Percentiles rank a stretch among this genome's conserved stretches.
phyloP scores from a whole-genome alignment of 2,329 filamentous ascomycete species.

The Epichloe hybrida region DNA sequence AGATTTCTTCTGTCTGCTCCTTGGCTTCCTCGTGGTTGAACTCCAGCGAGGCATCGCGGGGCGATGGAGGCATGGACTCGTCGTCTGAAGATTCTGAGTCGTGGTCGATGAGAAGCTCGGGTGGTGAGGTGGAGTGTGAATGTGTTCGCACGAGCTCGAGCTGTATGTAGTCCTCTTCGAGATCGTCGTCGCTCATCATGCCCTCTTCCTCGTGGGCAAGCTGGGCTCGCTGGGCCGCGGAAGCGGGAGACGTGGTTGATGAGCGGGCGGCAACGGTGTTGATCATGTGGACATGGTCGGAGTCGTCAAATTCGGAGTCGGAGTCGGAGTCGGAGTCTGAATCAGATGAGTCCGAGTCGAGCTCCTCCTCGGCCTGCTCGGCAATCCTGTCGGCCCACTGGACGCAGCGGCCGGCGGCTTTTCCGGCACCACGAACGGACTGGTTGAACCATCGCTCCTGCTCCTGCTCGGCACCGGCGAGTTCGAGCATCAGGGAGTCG shows the following conservation, averaged over 20 bases:
- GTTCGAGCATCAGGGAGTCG: constrained; percentile 82
- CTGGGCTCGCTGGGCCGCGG: constrained; percentile 3
- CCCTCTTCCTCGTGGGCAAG: constrained; percentile 30
- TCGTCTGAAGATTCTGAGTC: constrained; percentile 58
- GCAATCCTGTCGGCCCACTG: constrained; percentile 75
- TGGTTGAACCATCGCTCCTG: constrained; percentile 98
- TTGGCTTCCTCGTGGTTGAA: constrained; percentile 46
- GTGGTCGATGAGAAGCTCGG: constrained; percentile 53
- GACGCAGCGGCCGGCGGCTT: constrained; percentile 55
- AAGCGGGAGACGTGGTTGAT: constrained; percentile 21
- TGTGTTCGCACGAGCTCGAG: constrained; percentile 55
- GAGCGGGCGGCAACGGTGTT: constrained; percentile 32
- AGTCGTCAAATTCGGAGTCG: constrained; percentile 28
- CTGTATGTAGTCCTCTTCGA: constrained; percentile 51
- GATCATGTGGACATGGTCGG: constrained; percentile 46
- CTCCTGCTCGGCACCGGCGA: constrained; percentile 86
- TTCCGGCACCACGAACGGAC: constrained; percentile 65
- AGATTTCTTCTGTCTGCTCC: constrained; percentile 31
- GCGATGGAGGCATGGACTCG: constrained; percentile 65
- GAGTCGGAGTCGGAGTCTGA: constrained; percentile 34
- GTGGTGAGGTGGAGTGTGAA: constrained; percentile 52
- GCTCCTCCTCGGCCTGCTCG: constrained; percentile 60
- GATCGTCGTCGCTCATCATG: constrained; percentile 30
- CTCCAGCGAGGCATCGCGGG: constrained; percentile 41
- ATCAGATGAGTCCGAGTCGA: constrained; percentile 39